These are phyloP conservation scores for Aspergillus piperis DNA, from an alignment of 2,329 filamentous ascomycete genomes.

Conservation along the genomic window DNA sequence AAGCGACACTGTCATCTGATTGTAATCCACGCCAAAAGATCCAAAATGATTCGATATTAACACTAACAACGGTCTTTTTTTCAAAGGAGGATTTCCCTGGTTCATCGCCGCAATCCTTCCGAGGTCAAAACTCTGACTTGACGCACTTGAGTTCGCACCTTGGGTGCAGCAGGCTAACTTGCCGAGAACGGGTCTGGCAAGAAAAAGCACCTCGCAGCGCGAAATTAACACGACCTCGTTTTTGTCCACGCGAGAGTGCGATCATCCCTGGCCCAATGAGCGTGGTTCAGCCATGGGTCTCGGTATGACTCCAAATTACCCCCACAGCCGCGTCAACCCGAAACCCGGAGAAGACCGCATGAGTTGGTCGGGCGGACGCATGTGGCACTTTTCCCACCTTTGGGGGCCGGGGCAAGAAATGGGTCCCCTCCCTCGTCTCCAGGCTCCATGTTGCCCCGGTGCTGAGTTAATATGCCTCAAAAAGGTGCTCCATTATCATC, in stretches of 20 bases:
- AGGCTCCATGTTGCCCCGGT: background rate
- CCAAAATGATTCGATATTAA: background rate
- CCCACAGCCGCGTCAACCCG: slow-evolving; percentile 3
- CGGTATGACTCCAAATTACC: background rate
- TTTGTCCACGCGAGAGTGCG: background rate
- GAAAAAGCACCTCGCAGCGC: background rate
- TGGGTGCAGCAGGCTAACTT: background rate
- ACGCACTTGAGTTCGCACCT: no score
- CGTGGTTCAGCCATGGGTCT: background rate
- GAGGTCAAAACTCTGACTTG: background rate
- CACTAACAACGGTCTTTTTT: no score
- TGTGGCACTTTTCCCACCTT: background rate
- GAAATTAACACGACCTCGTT: background rate
- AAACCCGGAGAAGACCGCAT: slow-evolving; percentile 1
- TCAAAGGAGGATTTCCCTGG: background rate
- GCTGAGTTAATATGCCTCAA: background rate
- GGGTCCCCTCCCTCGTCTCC: background rate
- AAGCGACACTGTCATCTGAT: background rate
- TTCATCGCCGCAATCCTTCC: background rate
- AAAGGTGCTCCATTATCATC: background rate
- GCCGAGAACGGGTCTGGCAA: background rate
- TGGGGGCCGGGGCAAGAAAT: background rate
- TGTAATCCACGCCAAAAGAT: background rate
- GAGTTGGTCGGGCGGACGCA: background rate
- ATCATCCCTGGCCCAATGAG: background rate